Evolutionary conservation across 805 yeast genomes (phyloP), one percentile per base, ranked within the genome.

Genomic region (Starmerella floricola): DNA sequence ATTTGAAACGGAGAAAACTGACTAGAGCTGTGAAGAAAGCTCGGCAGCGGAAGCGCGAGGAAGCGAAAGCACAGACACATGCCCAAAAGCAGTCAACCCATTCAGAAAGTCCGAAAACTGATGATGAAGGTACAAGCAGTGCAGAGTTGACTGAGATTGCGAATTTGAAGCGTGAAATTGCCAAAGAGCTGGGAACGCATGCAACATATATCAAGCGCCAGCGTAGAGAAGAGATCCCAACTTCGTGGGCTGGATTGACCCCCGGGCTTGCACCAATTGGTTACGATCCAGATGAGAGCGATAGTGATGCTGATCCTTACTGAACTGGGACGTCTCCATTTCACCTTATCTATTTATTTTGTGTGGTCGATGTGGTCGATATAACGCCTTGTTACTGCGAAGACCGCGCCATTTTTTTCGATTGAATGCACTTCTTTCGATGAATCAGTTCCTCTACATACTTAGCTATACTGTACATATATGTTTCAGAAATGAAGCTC

Each of bases 261-360:
- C 57, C 58, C 1, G 58, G 58, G 8, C 49, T 54, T 26, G 58
- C 58, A 2, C 57, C 57, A 3, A 45, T 53, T 10, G 58, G 54
- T 24, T 51, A 54, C 45, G 53, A 54, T 18, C 54, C 54, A 2
- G 56, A 53, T 23, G 55, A 50, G 35, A 44, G 51, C 37, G 55
- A 51, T 18, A 45, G 41, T 28, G 55, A 51, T 18, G 51, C 45
- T 12, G 57, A 53, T 23, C 57, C 57, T 6, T 54, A 50, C 35
- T 53, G 39, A 37, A 17, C 5, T 13, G 10, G 3, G 12, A 6
- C 15, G n/a, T 17, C n/a, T n/a, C n/a, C n/a, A n/a, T n/a, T n/a
- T n/a, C n/a, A n/a, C n/a, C n/a, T n/a, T n/a, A n/a, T n/a, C 21
- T 41, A 38, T 24, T 41, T 33, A 27, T 41, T 41, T 12, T 8